Conservation (phyloP, 495 filamentous ascomycete species). For the Talaromyces wortmannii region DNA sequence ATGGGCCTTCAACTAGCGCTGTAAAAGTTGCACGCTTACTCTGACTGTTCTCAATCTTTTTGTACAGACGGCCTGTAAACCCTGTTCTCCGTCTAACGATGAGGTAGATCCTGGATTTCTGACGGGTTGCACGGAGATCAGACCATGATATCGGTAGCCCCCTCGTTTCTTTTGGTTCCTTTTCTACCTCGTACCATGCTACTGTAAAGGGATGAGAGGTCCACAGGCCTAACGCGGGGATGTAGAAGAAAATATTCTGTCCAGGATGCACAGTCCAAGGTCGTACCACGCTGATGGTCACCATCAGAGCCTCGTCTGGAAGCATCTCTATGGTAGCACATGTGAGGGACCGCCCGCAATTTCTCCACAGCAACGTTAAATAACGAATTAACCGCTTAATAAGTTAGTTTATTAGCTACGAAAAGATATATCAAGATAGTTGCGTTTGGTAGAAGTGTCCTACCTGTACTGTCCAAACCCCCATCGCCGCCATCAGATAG, state of each 20-base stretch:
- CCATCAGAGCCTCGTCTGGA: slow-evolving; percentile 23
- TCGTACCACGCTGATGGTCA: slow-evolving; percentile 55
- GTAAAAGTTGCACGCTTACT: slow-evolving; percentile 5
- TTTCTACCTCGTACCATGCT: slow-evolving; percentile 22
- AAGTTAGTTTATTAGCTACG: background rate
- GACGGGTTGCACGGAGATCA: slow-evolving; percentile 8
- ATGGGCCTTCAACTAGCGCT: slow-evolving; percentile 64
- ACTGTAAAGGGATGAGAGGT: slow-evolving; percentile 38
- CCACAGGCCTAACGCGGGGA: slow-evolving; percentile 57
- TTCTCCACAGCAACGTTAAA: slow-evolving; percentile 42
- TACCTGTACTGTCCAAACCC: slow-evolving; percentile 36
- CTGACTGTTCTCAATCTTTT: slow-evolving; percentile 41
- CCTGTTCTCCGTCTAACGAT: slow-evolving; percentile 64
- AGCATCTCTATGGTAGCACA: slow-evolving; percentile 18
- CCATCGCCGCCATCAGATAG: slow-evolving; percentile 45
- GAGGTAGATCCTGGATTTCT: slow-evolving; percentile 50
- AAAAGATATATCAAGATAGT: background rate
- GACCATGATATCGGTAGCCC: background rate
- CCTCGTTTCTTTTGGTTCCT: background rate
- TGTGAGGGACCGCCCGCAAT: slow-evolving; percentile 13
- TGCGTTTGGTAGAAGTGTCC: background rate
- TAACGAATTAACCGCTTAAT: slow-evolving; percentile 41
- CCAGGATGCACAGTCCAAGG: slow-evolving; percentile 64
- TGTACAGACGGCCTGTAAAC: slow-evolving; percentile 58
- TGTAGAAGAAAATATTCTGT: slow-evolving; percentile 64